phyloP scores from a whole-genome alignment of 2,329 filamentous ascomycete genomes.

The Cercospora sesami region DNA sequence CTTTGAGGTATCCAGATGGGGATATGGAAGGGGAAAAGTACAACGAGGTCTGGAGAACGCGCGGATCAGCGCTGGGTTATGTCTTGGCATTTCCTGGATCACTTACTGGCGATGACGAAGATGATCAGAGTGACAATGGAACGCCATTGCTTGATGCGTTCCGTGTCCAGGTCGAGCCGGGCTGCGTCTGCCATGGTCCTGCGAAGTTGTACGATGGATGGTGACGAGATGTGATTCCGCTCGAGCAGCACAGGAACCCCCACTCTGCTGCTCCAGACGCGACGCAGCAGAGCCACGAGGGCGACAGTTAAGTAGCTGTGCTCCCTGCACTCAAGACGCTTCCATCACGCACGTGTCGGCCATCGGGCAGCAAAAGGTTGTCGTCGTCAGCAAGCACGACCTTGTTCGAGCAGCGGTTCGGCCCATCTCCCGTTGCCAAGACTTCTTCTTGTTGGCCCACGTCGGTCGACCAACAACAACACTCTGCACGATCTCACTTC shows the following conservation, averaged over 20 bases:
- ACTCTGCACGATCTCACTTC: neutral
- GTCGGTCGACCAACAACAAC: neutral
- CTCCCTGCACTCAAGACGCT: neutral
- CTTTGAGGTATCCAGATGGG: conserved; percentile 60
- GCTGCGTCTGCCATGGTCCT: conserved; percentile 15
- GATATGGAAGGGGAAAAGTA: conserved; percentile 68
- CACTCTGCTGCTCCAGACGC: neutral
- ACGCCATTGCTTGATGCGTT: conserved; percentile 62
- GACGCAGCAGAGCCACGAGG: neutral
- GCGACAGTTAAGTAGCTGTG: conserved; percentile 3
- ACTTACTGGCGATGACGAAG: conserved; percentile 70
- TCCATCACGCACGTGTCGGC: neutral
- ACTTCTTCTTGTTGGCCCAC: neutral
- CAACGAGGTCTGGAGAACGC: conserved; percentile 58
- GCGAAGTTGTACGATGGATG: neutral
- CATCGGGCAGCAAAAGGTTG: neutral
- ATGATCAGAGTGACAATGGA: conserved; percentile 71
- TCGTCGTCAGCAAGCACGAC: neutral
- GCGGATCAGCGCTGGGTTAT: neutral
- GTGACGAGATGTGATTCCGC: neutral
- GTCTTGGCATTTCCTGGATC: neutral
- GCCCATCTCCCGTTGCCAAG: neutral
- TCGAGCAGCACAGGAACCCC: neutral
- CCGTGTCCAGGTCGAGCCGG: conserved; percentile 48
- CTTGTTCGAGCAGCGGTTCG: neutral